These are phyloP conservation scores for Colletotrichum lindemuthianum DNA, from an alignment of 2,329 filamentous ascomycete genomes.

Conservation along the genomic window DNA sequence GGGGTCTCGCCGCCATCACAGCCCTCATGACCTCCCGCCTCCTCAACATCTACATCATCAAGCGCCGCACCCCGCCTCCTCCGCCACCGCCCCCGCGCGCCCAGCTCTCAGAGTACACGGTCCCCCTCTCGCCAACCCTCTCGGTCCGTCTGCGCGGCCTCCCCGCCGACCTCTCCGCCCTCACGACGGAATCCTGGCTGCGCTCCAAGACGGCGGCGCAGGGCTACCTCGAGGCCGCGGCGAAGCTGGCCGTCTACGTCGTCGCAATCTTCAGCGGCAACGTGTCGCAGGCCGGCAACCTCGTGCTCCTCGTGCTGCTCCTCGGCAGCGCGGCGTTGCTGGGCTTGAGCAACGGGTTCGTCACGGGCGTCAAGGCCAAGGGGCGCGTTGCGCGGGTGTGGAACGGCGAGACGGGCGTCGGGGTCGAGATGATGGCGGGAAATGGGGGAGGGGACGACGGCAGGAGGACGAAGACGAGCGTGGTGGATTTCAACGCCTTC, in stretches of 20 bases:
- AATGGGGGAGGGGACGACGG: constrained; percentile 1
- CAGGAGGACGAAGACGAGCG: not conserved
- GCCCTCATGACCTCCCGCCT: constrained; percentile 64
- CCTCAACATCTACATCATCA: constrained; percentile 66
- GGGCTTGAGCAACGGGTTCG: constrained; percentile 62
- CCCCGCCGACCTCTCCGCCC: constrained; percentile 66
- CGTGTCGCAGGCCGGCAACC: constrained; percentile 61
- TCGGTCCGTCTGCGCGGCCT: constrained; percentile 63
- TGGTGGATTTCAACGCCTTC: constrained; percentile 5
- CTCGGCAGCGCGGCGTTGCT: constrained; percentile 63
- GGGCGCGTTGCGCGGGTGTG: constrained; percentile 54
- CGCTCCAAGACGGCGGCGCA: constrained; percentile 60
- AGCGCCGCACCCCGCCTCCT: constrained; percentile 52
- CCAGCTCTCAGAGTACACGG: constrained; percentile 56
- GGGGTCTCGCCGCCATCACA: constrained; percentile 58
- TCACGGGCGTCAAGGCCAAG: constrained; percentile 60
- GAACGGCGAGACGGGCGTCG: not conserved
- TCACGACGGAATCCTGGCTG: constrained; percentile 68
- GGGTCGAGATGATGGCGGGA: not conserved
- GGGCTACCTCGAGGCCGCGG: constrained; percentile 60
- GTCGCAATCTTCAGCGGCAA: constrained; percentile 66
- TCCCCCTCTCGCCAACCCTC: constrained; percentile 62
- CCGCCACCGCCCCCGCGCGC: constrained; percentile 24
- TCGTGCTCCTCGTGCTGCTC: constrained; percentile 62
- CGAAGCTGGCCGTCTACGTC: constrained; percentile 68